Conservation (phyloP, 352 stramenopile genomes). For the Achlya hypogyna region DNA sequence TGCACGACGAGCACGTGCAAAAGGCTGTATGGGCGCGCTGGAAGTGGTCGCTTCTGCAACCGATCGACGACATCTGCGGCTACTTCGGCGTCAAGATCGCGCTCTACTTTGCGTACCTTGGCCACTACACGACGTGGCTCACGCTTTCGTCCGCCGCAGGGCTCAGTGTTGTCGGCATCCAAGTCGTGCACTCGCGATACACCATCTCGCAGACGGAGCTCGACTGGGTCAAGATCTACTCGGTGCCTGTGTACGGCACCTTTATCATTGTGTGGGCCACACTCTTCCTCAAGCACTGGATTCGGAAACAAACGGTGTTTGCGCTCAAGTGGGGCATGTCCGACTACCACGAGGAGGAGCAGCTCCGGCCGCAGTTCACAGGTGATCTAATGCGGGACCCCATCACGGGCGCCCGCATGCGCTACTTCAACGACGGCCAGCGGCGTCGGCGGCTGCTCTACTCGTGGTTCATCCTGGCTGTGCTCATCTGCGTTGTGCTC, state of each 20-base stretch:
- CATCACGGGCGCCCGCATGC: conserved; percentile 60
- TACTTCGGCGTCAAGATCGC: conserved; percentile 89
- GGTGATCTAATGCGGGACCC: conserved; percentile 69
- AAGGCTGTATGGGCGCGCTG: conserved; percentile 62
- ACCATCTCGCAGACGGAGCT: conserved; percentile 26
- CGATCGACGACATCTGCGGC: conserved; percentile 67
- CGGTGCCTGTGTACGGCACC: conserved; percentile 68
- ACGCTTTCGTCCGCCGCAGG: conserved; percentile 88
- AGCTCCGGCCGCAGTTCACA: conserved; percentile 66
- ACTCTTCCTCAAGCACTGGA: conserved; percentile 86
- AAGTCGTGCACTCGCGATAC: conserved; percentile 26
- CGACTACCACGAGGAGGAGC: conserved; percentile 58
- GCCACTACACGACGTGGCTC: conserved; percentile 94
- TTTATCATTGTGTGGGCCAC: conserved; percentile 89
- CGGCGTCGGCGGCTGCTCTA: conserved; percentile 64
- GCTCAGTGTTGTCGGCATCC: conserved; percentile 77
- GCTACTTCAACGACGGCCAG: conserved; percentile 59
- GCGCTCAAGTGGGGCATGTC: conserved; percentile 81
- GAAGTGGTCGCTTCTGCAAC: conserved; percentile 68
- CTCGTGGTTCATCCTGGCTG: conserved; percentile 68
- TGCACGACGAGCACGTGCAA: conserved; percentile 66
- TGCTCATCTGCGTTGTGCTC: conserved; percentile 74
- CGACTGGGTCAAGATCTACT: conserved; percentile 58
- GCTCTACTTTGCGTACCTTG: conserved; percentile 97
- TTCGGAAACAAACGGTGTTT: conserved; percentile 70